Conservation (phyloP, 108 stramenopile genomes). For the Pseudonitzschia pungens region DNA sequence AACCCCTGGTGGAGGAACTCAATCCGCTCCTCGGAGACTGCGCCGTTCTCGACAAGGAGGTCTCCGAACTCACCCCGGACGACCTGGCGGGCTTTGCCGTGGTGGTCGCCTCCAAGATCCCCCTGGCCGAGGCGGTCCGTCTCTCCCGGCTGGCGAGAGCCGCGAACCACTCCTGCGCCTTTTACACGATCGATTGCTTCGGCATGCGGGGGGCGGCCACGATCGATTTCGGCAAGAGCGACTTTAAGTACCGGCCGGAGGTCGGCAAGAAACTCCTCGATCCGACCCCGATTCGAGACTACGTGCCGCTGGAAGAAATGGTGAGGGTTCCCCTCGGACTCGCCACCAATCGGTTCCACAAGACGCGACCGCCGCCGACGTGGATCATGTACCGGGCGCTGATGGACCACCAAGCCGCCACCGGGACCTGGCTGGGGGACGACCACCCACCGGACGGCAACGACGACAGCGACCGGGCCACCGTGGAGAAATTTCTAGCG, state of each 20-base stretch:
- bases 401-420: constrained; percentile 66
- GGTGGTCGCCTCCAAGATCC: constrained; percentile 70
- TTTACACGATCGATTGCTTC: constrained; percentile 83
- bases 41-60: constrained; percentile 52
- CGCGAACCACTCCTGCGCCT: constrained; percentile 19
- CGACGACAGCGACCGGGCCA: not conserved
- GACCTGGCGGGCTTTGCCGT: constrained; percentile 80
- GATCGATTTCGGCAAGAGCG: constrained; percentile 72
- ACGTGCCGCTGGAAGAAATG: constrained; percentile 64
- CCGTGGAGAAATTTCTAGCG: constrained; percentile 8
- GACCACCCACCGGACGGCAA: not conserved
- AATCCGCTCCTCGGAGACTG: constrained; percentile 88
- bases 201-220: constrained; percentile 74
- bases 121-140: constrained; percentile 56
- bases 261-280: constrained; percentile 82
- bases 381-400: constrained; percentile 63
- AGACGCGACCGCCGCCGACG: constrained; percentile 47
- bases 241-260: constrained; percentile 68
- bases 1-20: constrained; percentile 82
- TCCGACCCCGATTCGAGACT: constrained; percentile 38
- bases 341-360: constrained; percentile 75
- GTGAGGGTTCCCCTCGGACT: constrained; percentile 42
- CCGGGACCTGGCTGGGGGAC: constrained; percentile 23
- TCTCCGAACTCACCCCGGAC: constrained; percentile 40
- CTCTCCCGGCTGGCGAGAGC: constrained; percentile 39